phyloP scores from a whole-genome alignment of 495 filamentous ascomycete genomes.

The Sabuloglossum arenarium region DNA sequence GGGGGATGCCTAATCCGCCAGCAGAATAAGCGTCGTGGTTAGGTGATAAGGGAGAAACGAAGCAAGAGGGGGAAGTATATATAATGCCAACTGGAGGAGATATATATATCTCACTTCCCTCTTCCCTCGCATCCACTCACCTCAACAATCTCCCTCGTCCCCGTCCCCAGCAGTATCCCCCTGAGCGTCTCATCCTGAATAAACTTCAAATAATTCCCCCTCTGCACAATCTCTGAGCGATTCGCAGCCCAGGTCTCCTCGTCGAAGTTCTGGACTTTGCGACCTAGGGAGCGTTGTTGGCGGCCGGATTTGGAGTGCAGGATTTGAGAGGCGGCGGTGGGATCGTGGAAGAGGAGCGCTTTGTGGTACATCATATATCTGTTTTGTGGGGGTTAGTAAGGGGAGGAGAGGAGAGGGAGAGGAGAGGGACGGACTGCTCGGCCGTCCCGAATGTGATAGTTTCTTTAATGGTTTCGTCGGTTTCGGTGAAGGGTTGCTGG shows the following conservation, averaged over 20 bases:
- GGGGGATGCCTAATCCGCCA: slow-evolving; percentile 22
- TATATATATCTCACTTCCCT: too few species aligned
- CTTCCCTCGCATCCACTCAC: slow-evolving; percentile 17
- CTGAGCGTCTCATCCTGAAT: slow-evolving; percentile 17
- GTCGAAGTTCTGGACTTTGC: slow-evolving; percentile 32
- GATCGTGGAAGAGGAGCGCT: slow-evolving; percentile 28
- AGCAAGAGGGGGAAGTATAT: too few species aligned
- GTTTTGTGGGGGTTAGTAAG: background rate
- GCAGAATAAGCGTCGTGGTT: too few species aligned
- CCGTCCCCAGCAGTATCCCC: slow-evolving; percentile 31
- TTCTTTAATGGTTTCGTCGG: background rate
- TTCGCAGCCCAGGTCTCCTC: slow-evolving; percentile 29
- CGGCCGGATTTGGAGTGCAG: slow-evolving; percentile 21
- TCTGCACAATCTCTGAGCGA: slow-evolving; percentile 32
- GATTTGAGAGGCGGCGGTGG: slow-evolving; percentile 19
- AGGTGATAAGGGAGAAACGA: too few species aligned
- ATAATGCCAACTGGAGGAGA: too few species aligned
- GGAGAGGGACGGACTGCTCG: slow-evolving; percentile 2
- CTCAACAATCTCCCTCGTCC: slow-evolving; percentile 38
- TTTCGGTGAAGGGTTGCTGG: background rate
- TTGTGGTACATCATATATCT: slow-evolving; percentile 47
- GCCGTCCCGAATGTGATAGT: slow-evolving; percentile 1
- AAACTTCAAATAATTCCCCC: slow-evolving; percentile 41
- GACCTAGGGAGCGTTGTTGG: slow-evolving; percentile 32
- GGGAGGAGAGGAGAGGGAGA: too few species aligned